Base-by-base conservation (phyloP, 202 grass and related monocot species). In the Schoenoplectus tabernaemontani region DNA sequence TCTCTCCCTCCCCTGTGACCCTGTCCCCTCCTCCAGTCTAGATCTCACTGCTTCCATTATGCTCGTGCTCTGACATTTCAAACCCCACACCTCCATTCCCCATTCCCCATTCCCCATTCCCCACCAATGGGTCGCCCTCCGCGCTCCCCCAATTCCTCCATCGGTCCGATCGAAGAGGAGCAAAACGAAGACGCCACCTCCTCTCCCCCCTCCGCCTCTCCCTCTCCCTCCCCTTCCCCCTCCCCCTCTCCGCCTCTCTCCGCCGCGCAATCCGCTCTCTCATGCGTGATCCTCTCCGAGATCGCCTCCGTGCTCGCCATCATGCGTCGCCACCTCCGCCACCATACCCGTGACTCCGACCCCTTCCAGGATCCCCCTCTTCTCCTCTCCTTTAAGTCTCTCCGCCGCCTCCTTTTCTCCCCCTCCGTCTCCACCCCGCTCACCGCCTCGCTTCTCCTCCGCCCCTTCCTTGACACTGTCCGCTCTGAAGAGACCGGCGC, bases 401-500 rank as follows among this genome's bases (percentile, higher is more conserved):
- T 98, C 43, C 96, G 91, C 64, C 88, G 96, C 66, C 84, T 90
- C 67, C 83, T 89, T 59, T 99, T 93, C 84, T 67, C 83, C 15
- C 81, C 87, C 7, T 66, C 78, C 17, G 32, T n/a, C 26, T 9
- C 72, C 17, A 1, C 36, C 12, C 2, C 71, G 0, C 66, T 80
- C 38, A 33, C 81, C 53, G 68, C 96, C 2, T 79, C 83, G 39
- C 77, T 83, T 47, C 59, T 83, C 64, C 87, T 99, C 8, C 83
- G 90, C 5, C 96, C 96, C 28, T 99, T 99, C 80, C 83, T 99
- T 5, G 90, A 99, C 30, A 92, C 90, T n/a, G 63, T 99, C 47
- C 87, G 90, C n/a, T 96, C 96, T 24, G 92, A 91, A 54, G 92
- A 96, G 60, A 89, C 87, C 48, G 85, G 87, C 43, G 90, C 96